Evolutionary conservation across 768 basidiomycete genomes (phyloP).

Genomic region (Boletus huronensis): DNA sequence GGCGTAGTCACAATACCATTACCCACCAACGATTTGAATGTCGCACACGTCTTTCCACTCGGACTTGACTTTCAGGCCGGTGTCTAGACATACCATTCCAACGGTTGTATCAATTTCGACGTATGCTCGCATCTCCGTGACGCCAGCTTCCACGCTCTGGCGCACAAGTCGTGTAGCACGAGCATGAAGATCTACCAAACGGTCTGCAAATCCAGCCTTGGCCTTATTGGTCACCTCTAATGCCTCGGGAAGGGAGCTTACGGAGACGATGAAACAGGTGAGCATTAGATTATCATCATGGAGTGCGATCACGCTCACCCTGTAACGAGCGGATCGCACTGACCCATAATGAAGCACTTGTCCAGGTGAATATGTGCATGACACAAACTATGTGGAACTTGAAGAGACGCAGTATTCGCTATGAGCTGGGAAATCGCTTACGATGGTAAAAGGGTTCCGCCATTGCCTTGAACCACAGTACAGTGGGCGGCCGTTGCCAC

Average conservation of each 20-base stretch:
- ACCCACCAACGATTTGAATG: slow-evolving; percentile 54
- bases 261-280: not conserved
- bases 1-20: not conserved
- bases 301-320: slow-evolving; percentile 40
- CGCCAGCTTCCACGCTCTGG: slow-evolving; percentile 58
- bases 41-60: slow-evolving; percentile 47
- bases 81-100: slow-evolving; percentile 51
- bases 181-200: slow-evolving; percentile 43
- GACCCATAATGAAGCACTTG: slow-evolving; percentile 63
- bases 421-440: slow-evolving; percentile 10
- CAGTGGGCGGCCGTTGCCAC: not conserved
- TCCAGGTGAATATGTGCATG: slow-evolving; percentile 67
- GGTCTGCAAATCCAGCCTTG: slow-evolving; percentile 46
- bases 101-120: slow-evolving; percentile 60
- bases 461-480: slow-evolving; percentile 22
- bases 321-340: slow-evolving; percentile 47
- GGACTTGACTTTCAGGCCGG: slow-evolving; percentile 45
- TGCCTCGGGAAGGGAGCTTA: slow-evolving; percentile 55
- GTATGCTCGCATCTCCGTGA: slow-evolving; percentile 64
- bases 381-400: slow-evolving; percentile 38
- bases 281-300: not conserved
- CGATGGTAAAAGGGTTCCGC: slow-evolving; percentile 34
- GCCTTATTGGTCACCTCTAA: slow-evolving; percentile 48
- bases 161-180: slow-evolving; percentile 53
- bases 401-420: slow-evolving; percentile 14